phyloP scores from a whole-genome alignment of 345 rosid genomes.

The Linum usitatissimum region DNA sequence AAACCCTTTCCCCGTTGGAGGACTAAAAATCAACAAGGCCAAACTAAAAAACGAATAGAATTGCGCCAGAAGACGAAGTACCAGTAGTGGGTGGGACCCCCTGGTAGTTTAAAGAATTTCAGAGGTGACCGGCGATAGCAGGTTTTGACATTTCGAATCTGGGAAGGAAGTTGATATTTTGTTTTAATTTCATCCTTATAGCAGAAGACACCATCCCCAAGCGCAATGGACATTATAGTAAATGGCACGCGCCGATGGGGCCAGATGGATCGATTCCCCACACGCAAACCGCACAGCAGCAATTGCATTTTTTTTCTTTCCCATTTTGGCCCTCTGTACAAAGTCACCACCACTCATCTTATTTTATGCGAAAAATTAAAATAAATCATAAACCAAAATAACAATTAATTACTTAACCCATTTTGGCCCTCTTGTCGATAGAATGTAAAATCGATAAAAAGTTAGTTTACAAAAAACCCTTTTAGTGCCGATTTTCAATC shows the following conservation, averaged over 20 bases:
- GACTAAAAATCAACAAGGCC: too few relatives aligned
- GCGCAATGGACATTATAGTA: neutral
- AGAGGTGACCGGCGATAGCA: neutral
- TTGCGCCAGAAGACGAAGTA: neutral
- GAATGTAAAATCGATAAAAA: too few relatives aligned
- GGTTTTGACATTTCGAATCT: neutral
- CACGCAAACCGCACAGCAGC: neutral
- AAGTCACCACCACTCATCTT: neutral
- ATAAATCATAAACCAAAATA: too few relatives aligned
- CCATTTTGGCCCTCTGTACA: neutral
- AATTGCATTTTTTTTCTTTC: neutral
- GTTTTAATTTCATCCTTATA: too few relatives aligned
- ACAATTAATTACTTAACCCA: too few relatives aligned
- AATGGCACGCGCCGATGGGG: neutral
- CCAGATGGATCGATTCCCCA: neutral
- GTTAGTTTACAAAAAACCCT: too few relatives aligned
- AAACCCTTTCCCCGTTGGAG: too few relatives aligned
- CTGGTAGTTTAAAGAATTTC: neutral
- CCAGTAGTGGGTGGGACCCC: neutral
- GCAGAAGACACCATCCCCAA: neutral
- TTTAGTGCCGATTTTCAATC: too few relatives aligned
- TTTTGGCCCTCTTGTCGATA: too few relatives aligned
- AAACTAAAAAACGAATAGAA: too few relatives aligned
- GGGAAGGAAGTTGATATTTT: neutral
- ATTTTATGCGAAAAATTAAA: too few relatives aligned